Percentiles rank a stretch among this genome's conserved stretches.
These are phyloP conservation scores for Pleurotus giganteus DNA, from an alignment of 768 basidiomycete genomes.

Conservation along the genomic window DNA sequence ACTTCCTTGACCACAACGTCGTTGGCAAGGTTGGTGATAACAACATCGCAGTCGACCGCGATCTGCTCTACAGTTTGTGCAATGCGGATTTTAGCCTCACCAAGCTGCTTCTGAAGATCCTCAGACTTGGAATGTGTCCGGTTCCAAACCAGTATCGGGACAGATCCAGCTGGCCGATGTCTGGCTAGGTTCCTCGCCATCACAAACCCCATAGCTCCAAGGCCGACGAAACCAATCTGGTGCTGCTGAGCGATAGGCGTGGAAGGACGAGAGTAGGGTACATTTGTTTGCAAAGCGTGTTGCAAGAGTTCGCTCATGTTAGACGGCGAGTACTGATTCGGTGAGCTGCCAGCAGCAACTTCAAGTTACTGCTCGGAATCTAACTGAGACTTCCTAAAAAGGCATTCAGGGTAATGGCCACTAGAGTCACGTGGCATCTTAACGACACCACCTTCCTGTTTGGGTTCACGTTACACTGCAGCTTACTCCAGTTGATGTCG, in stretches of 20 bases:
- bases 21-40: constrained; percentile 70
- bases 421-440: background rate
- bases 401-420: background rate
- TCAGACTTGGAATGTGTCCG: constrained; percentile 63
- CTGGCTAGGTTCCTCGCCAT: constrained; percentile 83
- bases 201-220: constrained; percentile 68
- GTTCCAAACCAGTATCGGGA: constrained; percentile 74
- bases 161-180: constrained; percentile 33
- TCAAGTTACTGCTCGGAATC: constrained; percentile 5
- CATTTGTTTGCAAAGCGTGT: constrained; percentile 12
- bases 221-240: constrained; percentile 43
- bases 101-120: constrained; percentile 53
- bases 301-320: constrained; percentile 13
- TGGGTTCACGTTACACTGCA: constrained; percentile 3
- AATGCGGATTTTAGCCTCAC: constrained; percentile 49
- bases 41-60: constrained; percentile 66
- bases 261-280: constrained; percentile 56
- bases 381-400: constrained; percentile 4
- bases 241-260: constrained; percentile 39
- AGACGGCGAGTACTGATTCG: background rate
- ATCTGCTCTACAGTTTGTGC: constrained; percentile 59
- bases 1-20: constrained; percentile 68
- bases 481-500: constrained; percentile 2
- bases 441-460: background rate
- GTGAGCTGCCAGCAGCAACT: background rate